Evolutionary conservation across 2,329 filamentous ascomycete genomes (phyloP), one percentile per base, ranked within the genome.

Genomic region (Colletotrichum liaoningense): DNA sequence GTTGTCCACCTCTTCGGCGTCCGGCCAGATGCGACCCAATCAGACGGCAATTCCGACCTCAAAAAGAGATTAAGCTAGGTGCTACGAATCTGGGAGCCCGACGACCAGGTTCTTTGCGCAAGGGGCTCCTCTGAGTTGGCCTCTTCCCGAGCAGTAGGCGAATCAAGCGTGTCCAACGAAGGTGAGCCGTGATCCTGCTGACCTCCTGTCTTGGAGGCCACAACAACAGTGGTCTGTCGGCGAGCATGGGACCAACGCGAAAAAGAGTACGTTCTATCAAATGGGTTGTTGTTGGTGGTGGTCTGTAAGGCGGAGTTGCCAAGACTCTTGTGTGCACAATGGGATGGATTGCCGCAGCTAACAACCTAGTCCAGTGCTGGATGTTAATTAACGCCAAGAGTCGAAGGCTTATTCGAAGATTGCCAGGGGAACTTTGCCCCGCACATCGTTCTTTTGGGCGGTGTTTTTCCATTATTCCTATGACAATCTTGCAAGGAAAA

Each of bases 321-420:
- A 72, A 72, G 69, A 72, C 63, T 56, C 19, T 26, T 52, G 49
- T 63, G 66, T 63, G 60, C 38, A 55, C 54, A 59, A 69, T 65
- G 46, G 68, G 63, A 67, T 67, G 68, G 63, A 62, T 67, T 67
- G 63, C 68, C 68, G 68, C 56, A 60, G 56, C 46, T 67, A 67
- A 60, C 46, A 71, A 56, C 68, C 63, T 1, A n/a, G 68, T 67
- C 64, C 35, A 57, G 57, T 72, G 69, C 69, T 72, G 16, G 57
- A 72, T 49, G 64, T 72, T 72, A 22, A 72, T 72, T 72, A 62
- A 67, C 6, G 69, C 69, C 69, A 72, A 72, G 69, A 67, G 19
- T 63, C 63, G 28, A 70, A 42, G 24, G 28, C 35, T 49, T n/a
- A 2, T 46, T 24, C n/a, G n/a, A 68, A 67, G 8, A 67, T 71